Evolutionary conservation across 2,329 filamentous ascomycete species (phyloP).

Genomic region (Exophiala calicioides): DNA sequence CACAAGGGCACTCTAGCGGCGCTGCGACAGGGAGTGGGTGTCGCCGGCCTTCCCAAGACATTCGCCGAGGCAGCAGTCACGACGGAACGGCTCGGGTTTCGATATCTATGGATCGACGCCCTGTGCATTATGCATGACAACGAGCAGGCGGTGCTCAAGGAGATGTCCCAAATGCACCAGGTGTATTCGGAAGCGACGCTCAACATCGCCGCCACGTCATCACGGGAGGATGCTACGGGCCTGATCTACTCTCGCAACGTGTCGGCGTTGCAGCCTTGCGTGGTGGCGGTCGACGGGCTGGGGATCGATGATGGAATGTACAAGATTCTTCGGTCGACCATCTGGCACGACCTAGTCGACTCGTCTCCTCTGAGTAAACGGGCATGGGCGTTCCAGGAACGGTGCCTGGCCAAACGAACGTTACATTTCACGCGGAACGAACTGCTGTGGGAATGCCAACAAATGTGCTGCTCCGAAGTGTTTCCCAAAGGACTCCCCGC

Average conservation of each 20-base stretch:
- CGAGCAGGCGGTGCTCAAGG: slow-evolving; percentile 26
- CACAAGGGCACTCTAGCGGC: slow-evolving; percentile 30
- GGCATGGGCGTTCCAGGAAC: slow-evolving; percentile 33
- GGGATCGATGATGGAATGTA: slow-evolving; percentile 31
- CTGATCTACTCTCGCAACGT: slow-evolving; percentile 30
- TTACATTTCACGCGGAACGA: slow-evolving; percentile 34
- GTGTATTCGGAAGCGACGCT: slow-evolving; percentile 30
- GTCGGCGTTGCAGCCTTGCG: slow-evolving; percentile 27
- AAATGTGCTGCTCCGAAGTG: slow-evolving; percentile 32
- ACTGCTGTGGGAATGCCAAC: slow-evolving; percentile 35
- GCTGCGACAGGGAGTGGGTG: slow-evolving; percentile 29
- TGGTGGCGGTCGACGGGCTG: slow-evolving; percentile 26
- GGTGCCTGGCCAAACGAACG: slow-evolving; percentile 33
- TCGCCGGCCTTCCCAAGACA: slow-evolving; percentile 29
- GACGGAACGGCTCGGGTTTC: slow-evolving; percentile 27
- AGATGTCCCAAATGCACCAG: slow-evolving; percentile 29
- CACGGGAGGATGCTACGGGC: slow-evolving; percentile 27
- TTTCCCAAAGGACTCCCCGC: slow-evolving; percentile 33
- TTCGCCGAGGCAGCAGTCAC: slow-evolving; percentile 30
- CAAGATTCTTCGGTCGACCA: slow-evolving; percentile 30
- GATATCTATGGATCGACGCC: slow-evolving; percentile 33
- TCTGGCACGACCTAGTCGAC: slow-evolving; percentile 33
- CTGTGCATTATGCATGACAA: slow-evolving; percentile 33
- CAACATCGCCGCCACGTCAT: slow-evolving; percentile 30
- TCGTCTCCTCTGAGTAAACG: slow-evolving; percentile 29